phyloP scores from a whole-genome alignment of 139 green algal genomes.

The Micromonas commoda region DNA sequence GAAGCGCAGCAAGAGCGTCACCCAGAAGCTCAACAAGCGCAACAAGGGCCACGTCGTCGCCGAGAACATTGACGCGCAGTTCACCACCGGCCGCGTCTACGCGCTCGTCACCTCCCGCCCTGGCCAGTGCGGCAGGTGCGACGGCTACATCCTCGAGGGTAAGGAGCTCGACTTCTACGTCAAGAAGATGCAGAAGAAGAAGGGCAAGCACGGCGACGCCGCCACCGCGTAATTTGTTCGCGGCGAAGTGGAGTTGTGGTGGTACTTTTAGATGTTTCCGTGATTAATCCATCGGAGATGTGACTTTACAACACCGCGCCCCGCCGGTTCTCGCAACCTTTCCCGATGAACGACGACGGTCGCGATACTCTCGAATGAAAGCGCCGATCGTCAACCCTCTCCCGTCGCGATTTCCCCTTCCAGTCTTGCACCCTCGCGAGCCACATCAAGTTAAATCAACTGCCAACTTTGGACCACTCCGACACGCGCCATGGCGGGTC shows the following conservation, averaged over 20 bases:
- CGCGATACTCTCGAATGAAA: no score
- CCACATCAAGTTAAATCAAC: no score
- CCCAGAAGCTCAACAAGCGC: conserved; percentile 77
- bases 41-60: conserved; percentile 42
- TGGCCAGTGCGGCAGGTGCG: conserved; percentile 71
- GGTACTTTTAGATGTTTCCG: no score
- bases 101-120: conserved; percentile 68
- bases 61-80: conserved; percentile 79
- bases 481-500: no score
- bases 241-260: background rate
- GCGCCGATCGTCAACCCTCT: no score
- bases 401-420: no score
- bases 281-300: no score
- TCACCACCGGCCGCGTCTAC: conserved; percentile 76
- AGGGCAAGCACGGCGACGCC: conserved; percentile 26
- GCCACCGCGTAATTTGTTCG: background rate
- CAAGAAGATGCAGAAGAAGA: conserved; percentile 90
- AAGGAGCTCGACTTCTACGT: conserved; percentile 91
- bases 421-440: no score
- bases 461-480: no score
- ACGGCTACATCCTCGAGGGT: conserved; percentile 88
- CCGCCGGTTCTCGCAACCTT: no score
- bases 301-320: no score
- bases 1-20: conserved; percentile 68
- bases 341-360: no score